Evolutionary conservation across 306 rosid genomes (phyloP).

Genomic region (Alnus glutinosa): DNA sequence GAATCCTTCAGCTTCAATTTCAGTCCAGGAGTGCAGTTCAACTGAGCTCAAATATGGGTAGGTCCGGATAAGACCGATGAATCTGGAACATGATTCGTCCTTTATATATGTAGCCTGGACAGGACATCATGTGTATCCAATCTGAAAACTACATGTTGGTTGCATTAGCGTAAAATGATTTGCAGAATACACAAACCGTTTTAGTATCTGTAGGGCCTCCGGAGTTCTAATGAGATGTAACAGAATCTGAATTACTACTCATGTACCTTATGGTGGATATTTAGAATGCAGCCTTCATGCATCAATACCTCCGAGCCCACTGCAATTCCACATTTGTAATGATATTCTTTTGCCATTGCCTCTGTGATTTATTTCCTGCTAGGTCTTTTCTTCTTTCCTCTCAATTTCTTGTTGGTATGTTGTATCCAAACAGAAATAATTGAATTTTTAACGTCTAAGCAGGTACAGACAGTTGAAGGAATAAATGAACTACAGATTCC

Average conservation of each 20-base stretch:
- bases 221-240: neutral
- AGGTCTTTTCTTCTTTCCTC: neutral
- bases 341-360: neutral
- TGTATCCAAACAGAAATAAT: constrained; percentile 23
- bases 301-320: neutral
- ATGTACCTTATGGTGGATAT: neutral
- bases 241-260: neutral
- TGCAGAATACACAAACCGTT: neutral
- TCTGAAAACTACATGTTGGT: neutral
- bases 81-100: neutral
- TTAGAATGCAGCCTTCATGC: neutral
- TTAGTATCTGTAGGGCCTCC: neutral
- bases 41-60: neutral
- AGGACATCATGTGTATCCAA: neutral
- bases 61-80: neutral
- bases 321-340: neutral
- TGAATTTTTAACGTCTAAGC: constrained; percentile 33
- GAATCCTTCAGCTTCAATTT: neutral
- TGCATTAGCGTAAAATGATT: neutral
- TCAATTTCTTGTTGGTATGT: constrained; percentile 11
- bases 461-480: constrained; percentile 95
- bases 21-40: neutral
- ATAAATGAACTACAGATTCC: constrained; percentile 73
- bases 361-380: neutral
- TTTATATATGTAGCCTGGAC: neutral